These are phyloP conservation scores for Phaffia rhodozyma DNA, from an alignment of 1,284 basidiomycete species.

Conservation along the genomic window DNA sequence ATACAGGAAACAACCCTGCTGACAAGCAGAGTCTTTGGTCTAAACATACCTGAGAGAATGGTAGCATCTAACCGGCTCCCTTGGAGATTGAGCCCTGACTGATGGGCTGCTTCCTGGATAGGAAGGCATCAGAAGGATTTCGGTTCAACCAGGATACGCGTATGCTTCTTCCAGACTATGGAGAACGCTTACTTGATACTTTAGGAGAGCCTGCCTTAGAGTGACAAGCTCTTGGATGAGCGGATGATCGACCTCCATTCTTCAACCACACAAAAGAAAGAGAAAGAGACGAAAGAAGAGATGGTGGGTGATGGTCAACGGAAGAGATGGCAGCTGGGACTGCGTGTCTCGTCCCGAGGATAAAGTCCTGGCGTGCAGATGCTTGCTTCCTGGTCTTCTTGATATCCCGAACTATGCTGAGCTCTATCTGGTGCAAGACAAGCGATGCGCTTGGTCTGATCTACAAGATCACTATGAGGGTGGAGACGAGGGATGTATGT, in stretches of 20 bases:
- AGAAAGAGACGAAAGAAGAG: too few species aligned
- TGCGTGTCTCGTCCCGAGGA: too few species aligned
- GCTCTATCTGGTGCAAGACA: too few species aligned
- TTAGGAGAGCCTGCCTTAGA: slow-evolving; percentile 49
- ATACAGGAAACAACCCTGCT: background rate
- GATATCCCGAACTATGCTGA: too few species aligned
- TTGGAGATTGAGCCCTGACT: slow-evolving; percentile 33
- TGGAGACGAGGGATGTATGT: too few species aligned
- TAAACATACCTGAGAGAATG: slow-evolving; percentile 23
- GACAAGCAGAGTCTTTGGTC: background rate
- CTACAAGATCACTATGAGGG: too few species aligned
- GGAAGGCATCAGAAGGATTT: background rate
- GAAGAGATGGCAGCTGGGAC: too few species aligned
- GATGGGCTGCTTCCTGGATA: slow-evolving; percentile 29
- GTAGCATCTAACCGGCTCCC: slow-evolving; percentile 32
- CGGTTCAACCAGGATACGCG: background rate
- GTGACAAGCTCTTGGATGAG: slow-evolving; percentile 52
- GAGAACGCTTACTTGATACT: slow-evolving; percentile 47
- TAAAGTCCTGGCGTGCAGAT: too few species aligned
- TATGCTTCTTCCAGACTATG: background rate
- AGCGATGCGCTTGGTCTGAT: too few species aligned
- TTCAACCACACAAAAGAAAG: background rate
- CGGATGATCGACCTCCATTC: slow-evolving; percentile 43
- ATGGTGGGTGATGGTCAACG: too few species aligned
- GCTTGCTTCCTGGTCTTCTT: too few species aligned